phyloP scores from a whole-genome alignment of 768 basidiomycete species.

The Lactifluus volemus region DNA sequence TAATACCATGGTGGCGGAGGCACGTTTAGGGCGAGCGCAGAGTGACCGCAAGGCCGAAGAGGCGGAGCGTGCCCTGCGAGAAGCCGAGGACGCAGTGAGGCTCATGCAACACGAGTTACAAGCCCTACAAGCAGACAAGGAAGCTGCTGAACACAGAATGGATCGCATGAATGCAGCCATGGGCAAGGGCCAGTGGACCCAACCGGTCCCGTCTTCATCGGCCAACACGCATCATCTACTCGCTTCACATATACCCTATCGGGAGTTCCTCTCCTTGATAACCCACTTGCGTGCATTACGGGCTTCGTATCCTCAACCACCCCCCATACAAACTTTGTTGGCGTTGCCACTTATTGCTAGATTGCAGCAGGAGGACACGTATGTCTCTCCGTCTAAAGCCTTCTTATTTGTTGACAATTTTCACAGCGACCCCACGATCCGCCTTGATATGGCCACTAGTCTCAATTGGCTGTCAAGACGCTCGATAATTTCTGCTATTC shows the following conservation, averaged over 20 bases:
- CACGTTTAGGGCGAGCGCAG: conserved; percentile 53
- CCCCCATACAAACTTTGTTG: conserved; percentile 65
- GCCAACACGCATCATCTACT: conserved; percentile 38
- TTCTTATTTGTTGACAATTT: conserved; percentile 17
- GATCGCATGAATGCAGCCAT: conserved; percentile 41
- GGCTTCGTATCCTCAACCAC: conserved; percentile 48
- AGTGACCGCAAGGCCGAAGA: conserved; percentile 71
- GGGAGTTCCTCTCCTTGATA: conserved; percentile 73
- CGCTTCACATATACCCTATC: conserved; percentile 65
- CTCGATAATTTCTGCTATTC: conserved; percentile 74
- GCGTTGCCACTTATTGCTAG: conserved; percentile 72
- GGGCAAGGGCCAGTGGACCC: conserved; percentile 66
- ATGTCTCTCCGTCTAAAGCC: conserved; percentile 30
- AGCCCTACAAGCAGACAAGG: conserved; percentile 55
- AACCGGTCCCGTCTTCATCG: conserved; percentile 27
- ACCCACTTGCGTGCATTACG: conserved; percentile 68
- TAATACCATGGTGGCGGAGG: conserved; percentile 97
- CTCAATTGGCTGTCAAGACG: conserved; percentile 91
- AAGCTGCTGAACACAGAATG: conserved; percentile 45
- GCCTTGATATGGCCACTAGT: conserved; percentile 89
- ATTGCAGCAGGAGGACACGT: conserved; percentile 78
- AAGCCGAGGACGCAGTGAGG: conserved; percentile 81
- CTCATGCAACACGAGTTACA: conserved; percentile 85
- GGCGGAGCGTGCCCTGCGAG: conserved; percentile 66
- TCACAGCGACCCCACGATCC: conserved; percentile 78